phyloP scores from a whole-genome alignment of 176 grass and related monocot species.

The Themeda triandra region DNA sequence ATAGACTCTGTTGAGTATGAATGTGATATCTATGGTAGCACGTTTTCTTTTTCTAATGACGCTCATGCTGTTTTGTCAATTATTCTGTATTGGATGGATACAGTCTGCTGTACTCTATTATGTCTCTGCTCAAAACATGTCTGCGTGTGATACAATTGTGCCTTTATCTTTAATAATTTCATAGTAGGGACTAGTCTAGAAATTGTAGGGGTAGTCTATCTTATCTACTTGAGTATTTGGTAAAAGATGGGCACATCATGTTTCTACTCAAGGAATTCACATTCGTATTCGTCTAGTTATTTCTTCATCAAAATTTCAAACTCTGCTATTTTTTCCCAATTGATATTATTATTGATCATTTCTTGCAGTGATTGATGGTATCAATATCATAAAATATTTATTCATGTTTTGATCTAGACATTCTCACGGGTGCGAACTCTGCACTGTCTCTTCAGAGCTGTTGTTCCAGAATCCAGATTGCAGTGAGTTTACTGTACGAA shows the following conservation, averaged over 20 bases:
- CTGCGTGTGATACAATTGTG: background rate
- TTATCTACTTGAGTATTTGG: background rate
- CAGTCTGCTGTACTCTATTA: background rate
- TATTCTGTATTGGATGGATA: background rate
- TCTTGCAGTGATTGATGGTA: conserved; percentile 2
- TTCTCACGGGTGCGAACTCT: conserved; percentile 75
- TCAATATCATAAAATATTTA: background rate
- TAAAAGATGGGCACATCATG: background rate
- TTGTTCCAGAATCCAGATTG: conserved; percentile 45
- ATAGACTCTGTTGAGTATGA: conserved; percentile 86
- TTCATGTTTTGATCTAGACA: conserved; percentile 50
- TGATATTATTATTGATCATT: conserved; percentile 9
- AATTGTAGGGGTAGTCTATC: background rate
- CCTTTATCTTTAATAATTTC: background rate
- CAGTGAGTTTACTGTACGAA: conserved; percentile 32
- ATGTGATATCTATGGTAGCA: conserved; percentile 86
- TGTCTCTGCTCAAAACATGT: background rate
- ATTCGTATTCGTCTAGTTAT: conserved; percentile 14
- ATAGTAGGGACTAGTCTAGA: background rate
- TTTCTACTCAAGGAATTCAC: background rate
- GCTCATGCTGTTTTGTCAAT: too few relatives aligned
- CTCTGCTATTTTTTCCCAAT: background rate
- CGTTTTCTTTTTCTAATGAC: conserved; percentile 49
- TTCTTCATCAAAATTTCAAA: background rate
- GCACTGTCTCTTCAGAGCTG: conserved; percentile 45